A percentile compares a stretch with the other conserved stretches of the same genome.
Conservation (phyloP, 1,139 yeast species). For the Meyerozyma athensensis region DNA sequence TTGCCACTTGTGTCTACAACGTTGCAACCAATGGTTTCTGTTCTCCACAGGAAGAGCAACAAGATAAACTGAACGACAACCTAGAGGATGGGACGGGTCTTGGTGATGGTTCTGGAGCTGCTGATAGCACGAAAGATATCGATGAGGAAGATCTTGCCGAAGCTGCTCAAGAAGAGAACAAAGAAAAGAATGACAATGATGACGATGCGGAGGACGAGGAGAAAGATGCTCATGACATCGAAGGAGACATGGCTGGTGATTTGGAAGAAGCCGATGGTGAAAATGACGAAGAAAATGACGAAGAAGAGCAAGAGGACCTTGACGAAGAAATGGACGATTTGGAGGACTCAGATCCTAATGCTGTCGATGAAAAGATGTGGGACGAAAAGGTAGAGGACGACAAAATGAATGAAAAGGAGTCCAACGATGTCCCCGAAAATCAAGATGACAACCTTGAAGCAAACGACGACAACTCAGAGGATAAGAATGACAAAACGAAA, state of each 20-base stretch:
- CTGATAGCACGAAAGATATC: conserved; percentile 74
- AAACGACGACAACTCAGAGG: conserved; percentile 46
- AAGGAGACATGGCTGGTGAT: conserved; percentile 96
- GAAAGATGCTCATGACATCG: conserved; percentile 86
- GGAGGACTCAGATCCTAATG: conserved; percentile 90
- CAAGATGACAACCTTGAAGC: conserved; percentile 63
- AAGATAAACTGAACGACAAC: conserved; percentile 58
- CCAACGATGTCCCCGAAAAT: conserved; percentile 62
- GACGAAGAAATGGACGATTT: conserved; percentile 91
- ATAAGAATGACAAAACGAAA: conserved; percentile 28
- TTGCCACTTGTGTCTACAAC: conserved; percentile 52
- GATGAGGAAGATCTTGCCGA: conserved; percentile 91
- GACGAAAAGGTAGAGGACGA: conserved; percentile 83
- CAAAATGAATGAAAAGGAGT: conserved; percentile 59
- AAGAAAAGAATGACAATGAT: conserved; percentile 49
- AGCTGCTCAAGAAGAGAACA: conserved; percentile 80
- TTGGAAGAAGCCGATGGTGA: conserved; percentile 67
- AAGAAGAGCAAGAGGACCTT: conserved; percentile 54
- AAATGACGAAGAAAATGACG: conserved; percentile 48
- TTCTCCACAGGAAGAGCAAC: conserved; percentile 77
- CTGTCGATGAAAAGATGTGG: conserved; percentile 98
- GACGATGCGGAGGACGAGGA: conserved; percentile 58
- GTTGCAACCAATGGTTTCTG: conserved; percentile 90
- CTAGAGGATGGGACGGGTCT: conserved; percentile 89
- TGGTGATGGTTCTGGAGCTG: conserved; percentile 94